Evolutionary conservation across 805 yeast genomes (phyloP), one percentile per base, ranked within the genome.

Genomic region (Yamadazyma sp.): DNA sequence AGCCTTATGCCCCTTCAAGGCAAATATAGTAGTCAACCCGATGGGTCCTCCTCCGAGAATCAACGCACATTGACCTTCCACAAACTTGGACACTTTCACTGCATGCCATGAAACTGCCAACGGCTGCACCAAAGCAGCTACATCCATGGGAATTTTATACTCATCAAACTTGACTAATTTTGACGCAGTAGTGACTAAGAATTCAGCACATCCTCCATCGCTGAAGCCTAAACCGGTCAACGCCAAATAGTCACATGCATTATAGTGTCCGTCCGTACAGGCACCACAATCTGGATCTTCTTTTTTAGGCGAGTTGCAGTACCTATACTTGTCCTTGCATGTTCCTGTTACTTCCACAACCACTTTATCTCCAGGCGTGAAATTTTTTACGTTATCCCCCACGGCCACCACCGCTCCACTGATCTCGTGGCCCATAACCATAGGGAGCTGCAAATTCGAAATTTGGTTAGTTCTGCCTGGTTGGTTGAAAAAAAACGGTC

Each of bases 41-140:
- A 79, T 78, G 15, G 83, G 81, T 4, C 84, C 84, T 18, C 78
- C 76, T 20, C 84, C 84, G 11, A 79, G 51, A 11, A 79, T 74
- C 32, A 78, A 57, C 3, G 78, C 80, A 5, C 70, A 54, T 25
- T 70, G 63, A 14, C 78, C 79, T 7, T 49, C 55, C 37, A 54
- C 39, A 45, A 72, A 59, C 6, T 57, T 55, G 0, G 78, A 60
- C 3, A 70, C 59, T 41, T 69, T 63, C 21, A 72, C 75, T 1
- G 82, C 82, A 48, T 79, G 84, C 73, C 78, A 77, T 1, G 82
- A 71, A 12, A 78, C 83, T 6, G 78, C 61, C 28, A 78, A 54
- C 3, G 84, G 84, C 54, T 78, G 82, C 22, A 72, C 65, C 34
- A 78, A 55, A 1, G 82, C 82, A 4, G 78, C 78, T 24, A 63